A percentile compares a stretch with the other conserved stretches of the same genome.
Evolutionary conservation across 2,329 filamentous ascomycete genomes (phyloP).

Genomic region (Mycosphaerella arachidis): DNA sequence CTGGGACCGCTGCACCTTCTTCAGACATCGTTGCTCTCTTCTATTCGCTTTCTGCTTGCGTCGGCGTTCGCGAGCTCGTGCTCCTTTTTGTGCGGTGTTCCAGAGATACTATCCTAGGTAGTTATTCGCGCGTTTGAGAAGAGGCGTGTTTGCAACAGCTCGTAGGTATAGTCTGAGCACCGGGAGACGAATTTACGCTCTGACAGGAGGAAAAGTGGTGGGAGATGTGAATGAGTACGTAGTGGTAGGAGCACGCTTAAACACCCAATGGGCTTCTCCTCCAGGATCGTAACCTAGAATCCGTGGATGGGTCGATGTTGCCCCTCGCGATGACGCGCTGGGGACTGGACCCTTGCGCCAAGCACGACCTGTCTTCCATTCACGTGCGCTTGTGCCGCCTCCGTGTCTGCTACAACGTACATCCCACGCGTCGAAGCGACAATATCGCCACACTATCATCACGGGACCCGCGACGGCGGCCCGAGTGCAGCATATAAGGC

Average conservation of each 20-base stretch:
- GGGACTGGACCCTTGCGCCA: too few relatives aligned
- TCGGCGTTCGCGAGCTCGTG: neutral
- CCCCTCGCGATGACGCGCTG: neutral
- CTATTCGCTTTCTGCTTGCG: neutral
- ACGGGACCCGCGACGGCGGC: too few relatives aligned
- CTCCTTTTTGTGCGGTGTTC: neutral
- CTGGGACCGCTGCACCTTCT: constrained; percentile 45
- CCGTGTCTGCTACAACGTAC: too few relatives aligned
- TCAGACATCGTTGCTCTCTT: constrained; percentile 17
- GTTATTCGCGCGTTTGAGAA: neutral
- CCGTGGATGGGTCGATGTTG: neutral
- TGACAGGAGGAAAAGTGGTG: neutral
- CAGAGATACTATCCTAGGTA: neutral
- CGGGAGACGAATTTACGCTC: neutral
- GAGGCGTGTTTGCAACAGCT: neutral
- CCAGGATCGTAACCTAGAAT: neutral
- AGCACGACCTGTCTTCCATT: too few relatives aligned
- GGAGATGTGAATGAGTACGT: neutral
- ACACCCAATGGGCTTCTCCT: neutral
- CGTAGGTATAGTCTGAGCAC: neutral
- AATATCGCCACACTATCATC: too few relatives aligned
- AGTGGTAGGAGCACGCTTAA: neutral
- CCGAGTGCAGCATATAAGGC: too few relatives aligned
- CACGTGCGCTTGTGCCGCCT: too few relatives aligned
- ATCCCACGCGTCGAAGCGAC: too few relatives aligned